These are phyloP conservation scores for Oleoguttula mirabilis DNA, from an alignment of 495 filamentous ascomycete genomes.

Conservation along the genomic window DNA sequence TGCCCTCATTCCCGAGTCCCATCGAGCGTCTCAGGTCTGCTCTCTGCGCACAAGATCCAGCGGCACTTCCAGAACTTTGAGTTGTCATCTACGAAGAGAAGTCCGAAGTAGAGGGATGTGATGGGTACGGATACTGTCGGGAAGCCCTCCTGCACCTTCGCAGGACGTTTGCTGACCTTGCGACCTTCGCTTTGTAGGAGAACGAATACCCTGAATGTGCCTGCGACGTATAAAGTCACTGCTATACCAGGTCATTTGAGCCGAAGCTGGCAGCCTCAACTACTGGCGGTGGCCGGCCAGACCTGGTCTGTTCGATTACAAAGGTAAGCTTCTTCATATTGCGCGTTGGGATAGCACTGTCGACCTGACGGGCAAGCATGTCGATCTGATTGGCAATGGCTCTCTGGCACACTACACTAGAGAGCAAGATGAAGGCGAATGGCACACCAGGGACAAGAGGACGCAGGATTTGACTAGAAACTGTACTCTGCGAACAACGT, in stretches of 20 bases:
- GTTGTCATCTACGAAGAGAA: constrained; percentile 29
- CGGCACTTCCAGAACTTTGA: constrained; percentile 21
- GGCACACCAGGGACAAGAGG: constrained; percentile 21
- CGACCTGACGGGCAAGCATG: constrained; percentile 19
- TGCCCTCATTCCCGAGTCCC: no score
- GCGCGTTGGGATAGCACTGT: constrained; percentile 22
- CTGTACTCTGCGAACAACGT: constrained; percentile 13
- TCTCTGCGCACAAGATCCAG: constrained; percentile 29
- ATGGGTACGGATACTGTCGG: no score
- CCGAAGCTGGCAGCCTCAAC: constrained; percentile 29
- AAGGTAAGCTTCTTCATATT: constrained; percentile 20
- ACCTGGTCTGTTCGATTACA: constrained; percentile 20
- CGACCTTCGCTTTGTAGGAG: constrained; percentile 27
- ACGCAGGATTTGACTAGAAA: constrained; percentile 25
- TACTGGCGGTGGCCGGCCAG: constrained; percentile 21
- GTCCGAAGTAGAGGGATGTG: constrained; percentile 23
- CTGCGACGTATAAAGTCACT: constrained; percentile 29
- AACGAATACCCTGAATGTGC: constrained; percentile 28
- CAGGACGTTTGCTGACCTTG: no score
- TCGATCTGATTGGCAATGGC: constrained; percentile 25
- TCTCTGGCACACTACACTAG: constrained; percentile 33
- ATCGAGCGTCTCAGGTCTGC: constrained; percentile 25
- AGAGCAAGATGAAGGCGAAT: constrained; percentile 30
- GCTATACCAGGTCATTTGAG: constrained; percentile 27
- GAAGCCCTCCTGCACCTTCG: no score